Conservation (phyloP, 2,329 filamentous ascomycete genomes). For the Bipolaris oryzae region DNA sequence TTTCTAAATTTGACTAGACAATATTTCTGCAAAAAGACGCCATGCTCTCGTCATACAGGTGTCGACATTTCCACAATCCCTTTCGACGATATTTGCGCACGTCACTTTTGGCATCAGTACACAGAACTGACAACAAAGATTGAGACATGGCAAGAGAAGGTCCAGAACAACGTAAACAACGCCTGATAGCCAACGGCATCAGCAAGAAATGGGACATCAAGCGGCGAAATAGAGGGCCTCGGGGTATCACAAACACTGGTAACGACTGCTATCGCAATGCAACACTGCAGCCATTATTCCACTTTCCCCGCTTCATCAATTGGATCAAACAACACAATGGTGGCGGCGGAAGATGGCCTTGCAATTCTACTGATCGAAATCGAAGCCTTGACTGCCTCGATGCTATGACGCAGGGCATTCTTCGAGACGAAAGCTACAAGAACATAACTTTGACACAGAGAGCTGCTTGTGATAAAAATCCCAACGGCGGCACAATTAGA, state of each 20-base stretch:
- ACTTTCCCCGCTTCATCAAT: conserved; percentile 15
- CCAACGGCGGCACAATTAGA: background rate
- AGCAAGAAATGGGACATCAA: background rate
- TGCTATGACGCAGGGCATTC: background rate
- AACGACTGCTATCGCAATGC: conserved; percentile 12
- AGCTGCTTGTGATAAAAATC: too few species aligned
- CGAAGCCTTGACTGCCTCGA: background rate
- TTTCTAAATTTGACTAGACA: too few species aligned
- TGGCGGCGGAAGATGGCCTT: conserved; percentile 3
- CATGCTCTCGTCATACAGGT: too few species aligned
- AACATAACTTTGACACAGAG: background rate
- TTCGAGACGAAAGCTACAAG: background rate
- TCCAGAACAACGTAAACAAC: too few species aligned
- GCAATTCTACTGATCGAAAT: background rate
- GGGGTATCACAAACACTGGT: conserved; percentile 3
- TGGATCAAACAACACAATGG: conserved; percentile 10
- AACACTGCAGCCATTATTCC: conserved; percentile 7
- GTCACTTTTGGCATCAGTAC: too few species aligned
- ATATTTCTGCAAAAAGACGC: too few species aligned
- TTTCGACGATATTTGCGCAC: too few species aligned
- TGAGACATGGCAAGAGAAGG: too few species aligned
- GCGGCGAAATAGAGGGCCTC: conserved; percentile 1
- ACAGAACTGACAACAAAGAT: too few species aligned
- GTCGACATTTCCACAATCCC: too few species aligned
- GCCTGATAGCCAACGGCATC: too few species aligned